Conservation (phyloP, 805 yeast genomes). For the Starmera caribaea region DNA sequence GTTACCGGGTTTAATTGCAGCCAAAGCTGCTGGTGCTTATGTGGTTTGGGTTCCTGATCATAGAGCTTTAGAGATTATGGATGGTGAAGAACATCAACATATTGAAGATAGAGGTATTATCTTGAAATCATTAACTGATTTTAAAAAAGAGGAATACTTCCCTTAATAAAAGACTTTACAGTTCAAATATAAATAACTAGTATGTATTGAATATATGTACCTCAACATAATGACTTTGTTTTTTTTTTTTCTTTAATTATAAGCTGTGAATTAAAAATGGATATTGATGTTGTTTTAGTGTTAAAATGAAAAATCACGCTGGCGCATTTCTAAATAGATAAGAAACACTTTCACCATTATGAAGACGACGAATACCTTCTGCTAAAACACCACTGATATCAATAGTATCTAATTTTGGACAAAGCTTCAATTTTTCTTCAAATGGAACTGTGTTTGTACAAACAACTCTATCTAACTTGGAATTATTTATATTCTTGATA, state of each 20-base stretch:
- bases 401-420: conserved; percentile 57
- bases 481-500: conserved; percentile 56
- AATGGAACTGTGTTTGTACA: conserved; percentile 79
- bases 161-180: no score
- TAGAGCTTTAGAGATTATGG: conserved; percentile 49
- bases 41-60: conserved; percentile 95
- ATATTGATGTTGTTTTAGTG: neutral
- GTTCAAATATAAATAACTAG: no score
- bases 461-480: conserved; percentile 58
- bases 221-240: no score
- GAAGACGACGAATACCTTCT: conserved; percentile 76
- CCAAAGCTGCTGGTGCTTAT: conserved; percentile 68
- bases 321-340: conserved; percentile 69
- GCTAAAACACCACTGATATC: conserved; percentile 71
- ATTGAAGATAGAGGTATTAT: conserved; percentile 53
- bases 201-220: no score
- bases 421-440: conserved; percentile 45
- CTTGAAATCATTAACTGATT: conserved; percentile 38
- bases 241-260: neutral
- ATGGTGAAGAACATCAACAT: conserved; percentile 37
- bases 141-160: conserved; percentile 36
- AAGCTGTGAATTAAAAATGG: neutral
- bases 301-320: neutral
- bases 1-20: conserved; percentile 81
- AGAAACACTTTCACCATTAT: conserved; percentile 80